These are phyloP conservation scores for Flaveria brownii DNA, from an alignment of 129 eudicot genomes.

Conservation along the genomic window DNA sequence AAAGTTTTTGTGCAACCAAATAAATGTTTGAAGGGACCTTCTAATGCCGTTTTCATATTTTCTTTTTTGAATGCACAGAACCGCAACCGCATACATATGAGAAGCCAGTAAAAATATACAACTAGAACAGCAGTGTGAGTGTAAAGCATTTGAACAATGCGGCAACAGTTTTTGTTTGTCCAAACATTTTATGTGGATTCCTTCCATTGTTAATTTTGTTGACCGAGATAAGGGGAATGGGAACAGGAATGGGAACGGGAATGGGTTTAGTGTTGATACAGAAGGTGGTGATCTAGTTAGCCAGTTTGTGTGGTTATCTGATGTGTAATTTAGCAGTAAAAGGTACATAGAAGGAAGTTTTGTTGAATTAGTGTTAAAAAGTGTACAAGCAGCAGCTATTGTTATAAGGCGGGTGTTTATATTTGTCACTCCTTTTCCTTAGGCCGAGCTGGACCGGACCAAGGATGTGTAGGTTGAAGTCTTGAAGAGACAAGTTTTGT, in stretches of 20 bases:
- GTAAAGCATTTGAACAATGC: conserved; percentile 30
- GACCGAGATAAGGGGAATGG: too few species aligned
- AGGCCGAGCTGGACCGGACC: not conserved
- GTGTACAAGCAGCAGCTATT: conserved; percentile 2
- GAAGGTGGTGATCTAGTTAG: too few species aligned
- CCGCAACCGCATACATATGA: conserved; percentile 88
- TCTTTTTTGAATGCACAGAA: conserved; percentile 57
- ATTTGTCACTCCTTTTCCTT: not conserved
- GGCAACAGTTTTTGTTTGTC: conserved; percentile 22
- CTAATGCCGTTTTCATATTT: not conserved
- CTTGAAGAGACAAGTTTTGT: conserved; percentile 16
- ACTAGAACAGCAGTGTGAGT: conserved; percentile 37
- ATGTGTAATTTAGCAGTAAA: not conserved
- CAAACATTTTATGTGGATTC: conserved; percentile 22
- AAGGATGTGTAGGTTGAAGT: not conserved
- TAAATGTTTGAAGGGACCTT: too few species aligned
- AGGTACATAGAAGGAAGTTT: conserved; percentile 5
- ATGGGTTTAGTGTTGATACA: not conserved
- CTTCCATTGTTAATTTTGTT: too few species aligned
- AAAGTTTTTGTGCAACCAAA: too few species aligned
- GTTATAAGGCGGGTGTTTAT: conserved; percentile 11
- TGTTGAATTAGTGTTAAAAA: not conserved
- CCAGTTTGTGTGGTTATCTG: not conserved
- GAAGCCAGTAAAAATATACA: conserved; percentile 96
- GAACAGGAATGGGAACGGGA: too few species aligned